Evolutionary conservation across 176 grass and related monocot species (phyloP), one percentile per base, ranked within the genome.

Genomic region (Aechmea fasciata): DNA sequence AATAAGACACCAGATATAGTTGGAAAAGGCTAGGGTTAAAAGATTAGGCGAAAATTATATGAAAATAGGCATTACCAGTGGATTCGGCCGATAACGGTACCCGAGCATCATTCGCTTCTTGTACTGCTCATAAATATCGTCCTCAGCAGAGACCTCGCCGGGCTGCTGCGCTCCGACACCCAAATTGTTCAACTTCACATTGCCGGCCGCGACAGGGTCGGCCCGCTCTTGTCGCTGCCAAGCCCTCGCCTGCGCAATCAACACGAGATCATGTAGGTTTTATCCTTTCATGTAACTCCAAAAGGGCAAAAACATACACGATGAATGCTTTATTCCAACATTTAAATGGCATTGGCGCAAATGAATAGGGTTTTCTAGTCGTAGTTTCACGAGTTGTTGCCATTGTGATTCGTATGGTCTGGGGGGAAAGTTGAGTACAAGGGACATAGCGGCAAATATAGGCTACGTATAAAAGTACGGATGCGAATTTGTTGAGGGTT

Each of bases 71-170:
- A 59, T 18, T 90, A 99, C 90, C 89, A 99, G 75, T 75, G 90
- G 95, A 57, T 93, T 93, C 25, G 90, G 95, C 55, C 94, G 80
- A 77, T 99, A 63, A 49, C 87, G 87, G 72, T 99, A 97, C 26
- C 94, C 94, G 50, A 99, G 94, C 94, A 99, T 99, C 94, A 99
- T 99, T 47, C 94, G 71, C 64, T 93, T 99, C 84, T 99, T 99
- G 75, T 99, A 99, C 84, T 99, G 95, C 66, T 99, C 95, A 9
- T 99, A 99, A 48, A 99, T 99, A 75, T 99, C 95, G 88, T 99
- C 95, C 48, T 99, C 90, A 50, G 84, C 11, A 57, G 71, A 74
- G 68, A 99, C 87, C 79, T 86, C 82, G 77, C 90, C 89, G 76
- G 84, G 82, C 48, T 88, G 80, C 11, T 83, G 76, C 41, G 94